These are phyloP conservation scores for Xylariaceae sp. DNA, from an alignment of 2,329 filamentous ascomycete species.

Conservation along the genomic window DNA sequence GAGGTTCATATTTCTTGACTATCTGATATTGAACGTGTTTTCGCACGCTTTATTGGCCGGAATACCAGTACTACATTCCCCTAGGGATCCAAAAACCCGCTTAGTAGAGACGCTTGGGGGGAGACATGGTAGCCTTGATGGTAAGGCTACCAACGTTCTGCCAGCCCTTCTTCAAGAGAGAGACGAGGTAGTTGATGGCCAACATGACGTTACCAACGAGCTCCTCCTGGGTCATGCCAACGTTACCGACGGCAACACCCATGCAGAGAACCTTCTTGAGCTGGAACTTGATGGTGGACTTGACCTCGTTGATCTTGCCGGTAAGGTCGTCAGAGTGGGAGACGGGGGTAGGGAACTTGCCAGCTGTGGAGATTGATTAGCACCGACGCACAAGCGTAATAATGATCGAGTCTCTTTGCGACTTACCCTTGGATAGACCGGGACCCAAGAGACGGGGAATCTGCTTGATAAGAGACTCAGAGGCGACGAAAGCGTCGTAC, in stretches of 20 bases:
- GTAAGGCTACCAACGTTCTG: slow-evolving; percentile 99
- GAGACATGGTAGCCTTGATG: slow-evolving; percentile 99
- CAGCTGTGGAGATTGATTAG: slow-evolving; percentile 53
- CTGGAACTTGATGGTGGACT: slow-evolving; percentile 99
- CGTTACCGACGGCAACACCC: slow-evolving; percentile 98
- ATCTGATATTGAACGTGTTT: slow-evolving; percentile 21
- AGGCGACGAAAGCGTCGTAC: slow-evolving; percentile 99
- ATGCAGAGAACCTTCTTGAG: slow-evolving; percentile 99
- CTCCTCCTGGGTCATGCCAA: slow-evolving; percentile 94
- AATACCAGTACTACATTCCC: slow-evolving; percentile 29
- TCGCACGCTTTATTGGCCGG: slow-evolving; percentile 17
- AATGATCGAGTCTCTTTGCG: background rate
- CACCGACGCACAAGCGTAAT: background rate
- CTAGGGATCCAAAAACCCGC: slow-evolving; percentile 21
- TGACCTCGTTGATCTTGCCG: slow-evolving; percentile 98
- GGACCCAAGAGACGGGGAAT: slow-evolving; percentile 99
- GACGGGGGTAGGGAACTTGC: slow-evolving; percentile 99
- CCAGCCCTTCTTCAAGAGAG: slow-evolving; percentile 99
- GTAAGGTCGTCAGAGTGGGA: slow-evolving; percentile 92
- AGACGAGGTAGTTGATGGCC: slow-evolving; percentile 99
- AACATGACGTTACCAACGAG: slow-evolving; percentile 98
- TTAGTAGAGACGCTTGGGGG: slow-evolving; percentile 97
- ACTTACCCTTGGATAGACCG: slow-evolving; percentile 89
- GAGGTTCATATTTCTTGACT: slow-evolving; percentile 29
- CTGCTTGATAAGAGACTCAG: slow-evolving; percentile 97